A percentile compares a stretch with the other conserved stretches of the same genome.
phyloP scores from a whole-genome alignment of 2,329 filamentous ascomycete species.

The Phoma sp. region DNA sequence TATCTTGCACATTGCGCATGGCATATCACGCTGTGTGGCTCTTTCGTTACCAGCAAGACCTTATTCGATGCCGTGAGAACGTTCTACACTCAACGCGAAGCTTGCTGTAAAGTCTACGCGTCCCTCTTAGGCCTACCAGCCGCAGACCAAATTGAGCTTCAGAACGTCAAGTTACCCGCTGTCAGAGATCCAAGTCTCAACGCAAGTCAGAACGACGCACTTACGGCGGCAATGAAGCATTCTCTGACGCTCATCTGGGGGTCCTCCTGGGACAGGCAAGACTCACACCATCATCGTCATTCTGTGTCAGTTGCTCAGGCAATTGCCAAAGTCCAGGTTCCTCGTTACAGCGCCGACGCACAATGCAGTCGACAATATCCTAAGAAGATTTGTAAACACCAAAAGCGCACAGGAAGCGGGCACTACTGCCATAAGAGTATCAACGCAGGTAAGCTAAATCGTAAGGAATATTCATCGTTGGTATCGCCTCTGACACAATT shows the following conservation, averaged over 20 bases:
- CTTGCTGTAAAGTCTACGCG: constrained; percentile 45
- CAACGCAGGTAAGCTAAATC: constrained; percentile 26
- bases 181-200: constrained; percentile 35
- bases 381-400: constrained; percentile 36
- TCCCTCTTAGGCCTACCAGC: constrained; percentile 23
- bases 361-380: constrained; percentile 56
- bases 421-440: constrained; percentile 25
- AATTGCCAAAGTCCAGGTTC: constrained; percentile 32
- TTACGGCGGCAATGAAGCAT: constrained; percentile 39
- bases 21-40: constrained; percentile 50
- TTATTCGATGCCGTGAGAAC: constrained; percentile 49
- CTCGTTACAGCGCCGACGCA: constrained; percentile 56
- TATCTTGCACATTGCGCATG: constrained; percentile 50
- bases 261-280: constrained; percentile 56
- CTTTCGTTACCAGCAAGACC: constrained; percentile 53
- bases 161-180: constrained; percentile 22
- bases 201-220: constrained; percentile 47
- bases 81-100: constrained; percentile 39
- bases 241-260: constrained; percentile 54
- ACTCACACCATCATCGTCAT: constrained; percentile 54
- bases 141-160: constrained; percentile 16
- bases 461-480: too few species aligned
- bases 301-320: constrained; percentile 42
- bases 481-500: background rate
- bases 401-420: constrained; percentile 11